Percentiles rank a stretch among this genome's conserved stretches.
phyloP scores from a whole-genome alignment of 2,329 filamentous ascomycete genomes.

The Penicillium occitanis region DNA sequence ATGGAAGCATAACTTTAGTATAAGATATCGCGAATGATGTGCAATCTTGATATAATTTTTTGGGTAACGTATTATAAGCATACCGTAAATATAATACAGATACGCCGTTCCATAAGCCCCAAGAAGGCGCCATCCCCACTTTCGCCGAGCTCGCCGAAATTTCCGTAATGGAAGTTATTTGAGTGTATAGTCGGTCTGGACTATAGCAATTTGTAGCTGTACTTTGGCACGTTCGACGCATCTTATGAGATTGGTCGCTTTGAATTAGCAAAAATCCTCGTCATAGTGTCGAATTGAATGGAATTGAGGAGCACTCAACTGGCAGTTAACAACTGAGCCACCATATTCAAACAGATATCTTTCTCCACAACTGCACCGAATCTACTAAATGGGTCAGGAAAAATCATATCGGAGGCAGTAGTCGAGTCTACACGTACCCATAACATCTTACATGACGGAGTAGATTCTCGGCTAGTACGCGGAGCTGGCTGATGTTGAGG shows the following conservation, averaged over 20 bases:
- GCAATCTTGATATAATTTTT: neutral
- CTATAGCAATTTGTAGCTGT: neutral
- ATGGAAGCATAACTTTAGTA: neutral
- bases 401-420: neutral
- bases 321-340: neutral
- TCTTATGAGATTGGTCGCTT: neutral
- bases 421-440: conserved; percentile 29
- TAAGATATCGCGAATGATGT: neutral
- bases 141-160: neutral
- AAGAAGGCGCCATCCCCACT: neutral
- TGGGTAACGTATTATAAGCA: neutral
- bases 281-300: neutral
- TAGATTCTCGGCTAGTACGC: conserved; percentile 27
- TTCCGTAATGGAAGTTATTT: neutral
- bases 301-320: neutral
- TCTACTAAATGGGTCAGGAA: neutral
- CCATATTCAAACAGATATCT: neutral
- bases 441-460: conserved; percentile 32
- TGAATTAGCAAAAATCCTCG: neutral
- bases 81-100: neutral
- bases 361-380: conserved; percentile 13
- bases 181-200: neutral
- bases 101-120: neutral
- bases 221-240: neutral
- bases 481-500: conserved; percentile 25